These are phyloP conservation scores for Raphidocelis subcapitata DNA, from an alignment of 139 green algal genomes.

Conservation along the genomic window DNA sequence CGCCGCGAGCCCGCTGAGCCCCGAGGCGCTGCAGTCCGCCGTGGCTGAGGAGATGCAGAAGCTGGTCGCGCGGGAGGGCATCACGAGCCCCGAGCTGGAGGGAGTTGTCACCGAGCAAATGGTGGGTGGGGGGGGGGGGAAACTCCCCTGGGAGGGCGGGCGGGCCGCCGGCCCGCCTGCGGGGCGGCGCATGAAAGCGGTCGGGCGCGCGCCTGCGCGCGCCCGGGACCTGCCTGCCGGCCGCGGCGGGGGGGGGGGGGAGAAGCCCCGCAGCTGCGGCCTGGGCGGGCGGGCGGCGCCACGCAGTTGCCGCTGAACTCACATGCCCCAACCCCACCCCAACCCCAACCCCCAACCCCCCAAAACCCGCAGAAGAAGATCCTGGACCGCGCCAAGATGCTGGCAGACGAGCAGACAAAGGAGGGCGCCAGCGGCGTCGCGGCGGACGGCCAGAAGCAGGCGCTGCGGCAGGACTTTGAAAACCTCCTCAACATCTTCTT, in stretches of 20 bases:
- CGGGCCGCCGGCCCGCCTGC: too few relatives aligned
- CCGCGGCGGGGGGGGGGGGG: too few relatives aligned
- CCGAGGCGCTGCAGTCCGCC: constrained; percentile 26
- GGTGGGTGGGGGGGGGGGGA: background rate
- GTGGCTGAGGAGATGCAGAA: constrained; percentile 26
- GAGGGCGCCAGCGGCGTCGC: background rate
- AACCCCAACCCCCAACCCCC: too few relatives aligned
- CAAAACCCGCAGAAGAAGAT: constrained; percentile 32
- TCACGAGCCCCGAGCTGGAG: constrained; percentile 11
- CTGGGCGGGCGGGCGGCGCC: too few relatives aligned
- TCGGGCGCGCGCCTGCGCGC: too few relatives aligned
- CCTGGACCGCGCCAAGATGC: constrained; percentile 41
- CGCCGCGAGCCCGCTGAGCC: too few relatives aligned
- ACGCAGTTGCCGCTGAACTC: too few relatives aligned
- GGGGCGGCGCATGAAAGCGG: too few relatives aligned
- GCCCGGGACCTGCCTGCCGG: too few relatives aligned
- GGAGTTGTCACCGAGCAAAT: constrained; percentile 32
- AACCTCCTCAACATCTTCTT: constrained; percentile 52
- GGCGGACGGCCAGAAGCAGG: constrained; percentile 29
- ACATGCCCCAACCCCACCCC: too few relatives aligned
- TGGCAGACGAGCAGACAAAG: constrained; percentile 37
- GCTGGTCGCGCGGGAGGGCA: constrained; percentile 11
- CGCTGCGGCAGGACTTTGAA: constrained; percentile 71
- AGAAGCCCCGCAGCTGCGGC: too few relatives aligned
- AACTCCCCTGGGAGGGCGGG: too few relatives aligned